Percentiles rank a stretch among this genome's conserved stretches.
These are phyloP conservation scores for Trypanosoma congolense DNA, from an alignment of 208 protist genomes.

Conservation along the genomic window DNA sequence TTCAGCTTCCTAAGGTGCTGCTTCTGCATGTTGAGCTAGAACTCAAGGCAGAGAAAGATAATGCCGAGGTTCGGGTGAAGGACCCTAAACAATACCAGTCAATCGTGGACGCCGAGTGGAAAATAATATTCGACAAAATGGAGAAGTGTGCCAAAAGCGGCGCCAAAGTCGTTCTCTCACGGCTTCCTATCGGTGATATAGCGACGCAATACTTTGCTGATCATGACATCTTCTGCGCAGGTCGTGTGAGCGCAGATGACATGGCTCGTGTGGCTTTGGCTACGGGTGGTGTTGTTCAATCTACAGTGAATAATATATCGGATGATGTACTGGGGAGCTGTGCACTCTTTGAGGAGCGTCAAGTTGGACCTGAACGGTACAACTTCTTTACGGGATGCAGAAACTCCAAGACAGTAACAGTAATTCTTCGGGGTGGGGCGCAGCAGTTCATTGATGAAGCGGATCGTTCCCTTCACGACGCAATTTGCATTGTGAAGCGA, in stretches of 20 bases:
- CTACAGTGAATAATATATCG: conserved; percentile 95
- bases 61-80: conserved; percentile 98
- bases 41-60: conserved; percentile 99
- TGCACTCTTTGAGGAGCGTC: conserved; percentile 97
- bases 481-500: conserved; percentile 99
- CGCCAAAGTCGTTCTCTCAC: conserved; percentile 99
- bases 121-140: conserved; percentile 99
- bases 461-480: conserved; percentile 99
- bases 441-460: conserved; percentile 99
- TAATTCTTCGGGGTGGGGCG: conserved; percentile 96
- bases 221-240: conserved; percentile 99
- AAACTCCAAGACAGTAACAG: conserved; percentile 86
- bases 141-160: conserved; percentile 97
- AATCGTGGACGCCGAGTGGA: conserved; percentile 99
- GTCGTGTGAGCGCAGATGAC: conserved; percentile 97
- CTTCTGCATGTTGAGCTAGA: conserved; percentile 99
- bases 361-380: conserved; percentile 97
- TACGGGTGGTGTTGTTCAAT: conserved; percentile 96
- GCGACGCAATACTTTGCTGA: conserved; percentile 99
- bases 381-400: conserved; percentile 99
- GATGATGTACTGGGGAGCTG: conserved; percentile 93
- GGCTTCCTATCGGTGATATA: conserved; percentile 99
- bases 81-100: conserved; percentile 99
- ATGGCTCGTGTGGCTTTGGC: conserved; percentile 94
- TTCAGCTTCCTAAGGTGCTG: conserved; percentile 97